Evolutionary conservation across 108 stramenopile genomes (phyloP).

Genomic region (Poteriospumella lacustris): DNA sequence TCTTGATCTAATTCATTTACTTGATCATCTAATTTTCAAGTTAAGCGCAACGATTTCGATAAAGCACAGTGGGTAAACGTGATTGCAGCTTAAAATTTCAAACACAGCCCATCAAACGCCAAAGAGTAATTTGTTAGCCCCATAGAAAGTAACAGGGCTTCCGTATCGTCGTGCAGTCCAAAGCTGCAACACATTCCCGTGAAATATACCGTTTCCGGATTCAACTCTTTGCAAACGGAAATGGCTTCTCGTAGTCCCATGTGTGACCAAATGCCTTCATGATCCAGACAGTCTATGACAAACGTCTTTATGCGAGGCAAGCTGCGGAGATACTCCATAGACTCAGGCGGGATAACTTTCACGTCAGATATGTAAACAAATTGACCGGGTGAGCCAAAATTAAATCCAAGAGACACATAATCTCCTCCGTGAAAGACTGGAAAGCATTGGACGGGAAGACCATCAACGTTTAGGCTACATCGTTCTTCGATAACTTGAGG

Average conservation of each 20-base stretch:
- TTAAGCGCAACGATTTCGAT: not conserved
- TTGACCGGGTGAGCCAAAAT: conserved; percentile 30
- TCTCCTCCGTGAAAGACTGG: conserved; percentile 42
- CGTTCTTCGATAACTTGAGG: not conserved
- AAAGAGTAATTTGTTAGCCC: too few relatives aligned
- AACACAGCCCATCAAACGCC: too few relatives aligned
- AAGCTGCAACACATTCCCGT: conserved; percentile 33
- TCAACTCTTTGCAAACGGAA: conserved; percentile 21
- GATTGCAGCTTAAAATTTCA: too few relatives aligned
- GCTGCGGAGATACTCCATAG: conserved; percentile 22
- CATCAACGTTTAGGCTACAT: not conserved
- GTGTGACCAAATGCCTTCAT: conserved; percentile 17
- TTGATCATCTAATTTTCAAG: not conserved
- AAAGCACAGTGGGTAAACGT: too few relatives aligned
- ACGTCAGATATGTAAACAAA: conserved; percentile 43
- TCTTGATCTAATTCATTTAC: too few relatives aligned
- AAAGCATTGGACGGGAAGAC: conserved; percentile 13
- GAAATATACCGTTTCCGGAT: conserved; percentile 18
- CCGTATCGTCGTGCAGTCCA: conserved; percentile 33
- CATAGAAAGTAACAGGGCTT: conserved; percentile 24
- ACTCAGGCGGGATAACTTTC: conserved; percentile 37
- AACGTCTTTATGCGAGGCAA: conserved; percentile 31
- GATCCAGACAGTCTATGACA: conserved; percentile 33
- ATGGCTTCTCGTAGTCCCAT: conserved; percentile 32
- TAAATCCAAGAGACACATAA: conserved; percentile 43